A percentile compares a stretch with the other conserved stretches of the same genome.
phyloP scores from a whole-genome alignment of 2,329 filamentous ascomycete genomes.

The Byssoonygena ceratinophila region DNA sequence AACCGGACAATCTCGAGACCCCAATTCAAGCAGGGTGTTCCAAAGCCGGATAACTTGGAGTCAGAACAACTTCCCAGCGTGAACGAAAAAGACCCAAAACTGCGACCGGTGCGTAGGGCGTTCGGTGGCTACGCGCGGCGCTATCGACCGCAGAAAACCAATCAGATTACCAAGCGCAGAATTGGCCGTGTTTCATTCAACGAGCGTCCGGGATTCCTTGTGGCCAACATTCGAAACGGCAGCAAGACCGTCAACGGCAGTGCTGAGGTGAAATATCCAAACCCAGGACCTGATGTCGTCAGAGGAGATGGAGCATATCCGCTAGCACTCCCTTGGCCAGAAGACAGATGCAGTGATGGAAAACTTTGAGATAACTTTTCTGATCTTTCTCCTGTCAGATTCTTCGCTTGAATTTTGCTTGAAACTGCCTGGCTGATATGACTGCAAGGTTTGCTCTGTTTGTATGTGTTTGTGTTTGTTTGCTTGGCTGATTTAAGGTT shows the following conservation, averaged over 20 bases:
- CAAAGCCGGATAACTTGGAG: background rate
- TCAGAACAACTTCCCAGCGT: background rate
- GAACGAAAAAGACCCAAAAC: background rate
- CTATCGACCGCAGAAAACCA: background rate
- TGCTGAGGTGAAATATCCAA: conserved; percentile 36
- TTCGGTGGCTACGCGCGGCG: background rate
- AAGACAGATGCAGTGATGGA: conserved; percentile 1
- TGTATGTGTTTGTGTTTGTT: too few species aligned
- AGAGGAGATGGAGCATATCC: conserved; percentile 37
- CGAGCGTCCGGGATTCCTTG: conserved; percentile 23
- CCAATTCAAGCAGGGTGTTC: background rate
- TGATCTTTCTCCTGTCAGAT: too few species aligned
- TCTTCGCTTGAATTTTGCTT: too few species aligned
- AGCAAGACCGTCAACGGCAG: conserved; percentile 29
- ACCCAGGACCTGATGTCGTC: conserved; percentile 37
- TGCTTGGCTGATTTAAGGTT: too few species aligned
- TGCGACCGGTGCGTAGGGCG: background rate
- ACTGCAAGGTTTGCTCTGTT: too few species aligned
- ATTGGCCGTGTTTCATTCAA: conserved; percentile 16
- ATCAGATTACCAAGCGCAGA: conserved; percentile 17
- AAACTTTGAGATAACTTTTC: too few species aligned
- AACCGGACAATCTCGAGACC: background rate
- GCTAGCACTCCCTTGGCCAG: conserved; percentile 23
- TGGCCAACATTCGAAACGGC: conserved; percentile 19
- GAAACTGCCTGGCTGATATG: too few species aligned